A percentile compares a stretch with the other conserved stretches of the same genome.
These are phyloP conservation scores for Cryoendolithus antarcticus DNA, from an alignment of 2,329 filamentous ascomycete genomes.

Conservation along the genomic window DNA sequence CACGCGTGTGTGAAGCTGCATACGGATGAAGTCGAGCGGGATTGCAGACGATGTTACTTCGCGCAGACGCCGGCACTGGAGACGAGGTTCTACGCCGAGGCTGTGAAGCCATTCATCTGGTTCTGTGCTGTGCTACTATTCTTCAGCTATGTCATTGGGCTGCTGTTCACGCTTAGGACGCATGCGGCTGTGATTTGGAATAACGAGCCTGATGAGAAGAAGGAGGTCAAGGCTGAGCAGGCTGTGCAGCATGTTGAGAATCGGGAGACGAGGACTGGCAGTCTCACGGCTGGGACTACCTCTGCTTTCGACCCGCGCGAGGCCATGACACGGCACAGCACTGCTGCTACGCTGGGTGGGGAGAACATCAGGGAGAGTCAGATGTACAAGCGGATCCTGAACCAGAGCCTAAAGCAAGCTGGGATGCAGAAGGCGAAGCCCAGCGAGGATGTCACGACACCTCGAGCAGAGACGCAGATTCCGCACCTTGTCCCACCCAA, in stretches of 20 bases:
- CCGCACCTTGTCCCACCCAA: slow-evolving; percentile 63
- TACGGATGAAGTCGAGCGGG: slow-evolving; percentile 38
- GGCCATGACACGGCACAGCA: slow-evolving; percentile 7
- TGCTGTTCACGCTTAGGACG: slow-evolving; percentile 90
- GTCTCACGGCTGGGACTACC: slow-evolving; percentile 1
- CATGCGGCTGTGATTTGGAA: slow-evolving; percentile 98
- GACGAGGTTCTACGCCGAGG: slow-evolving; percentile 80
- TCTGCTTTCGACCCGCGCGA: slow-evolving; percentile 8
- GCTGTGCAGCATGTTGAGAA: slow-evolving; percentile 14
- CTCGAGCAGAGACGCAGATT: slow-evolving; percentile 29
- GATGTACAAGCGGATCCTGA: slow-evolving; percentile 84
- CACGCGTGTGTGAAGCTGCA: slow-evolving; percentile 47
- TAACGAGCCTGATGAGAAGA: slow-evolving; percentile 50
- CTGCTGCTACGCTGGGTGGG: slow-evolving; percentile 1
- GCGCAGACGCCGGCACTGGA: slow-evolving; percentile 72
- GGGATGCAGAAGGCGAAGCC: slow-evolving; percentile 42
- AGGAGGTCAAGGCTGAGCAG: slow-evolving; percentile 27
- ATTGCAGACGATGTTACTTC: slow-evolving; percentile 91
- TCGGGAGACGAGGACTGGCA: slow-evolving; percentile 3
- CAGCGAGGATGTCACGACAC: slow-evolving; percentile 5
- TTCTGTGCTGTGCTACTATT: slow-evolving; percentile 76
- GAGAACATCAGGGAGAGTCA: slow-evolving; percentile 71
- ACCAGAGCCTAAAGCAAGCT: slow-evolving; percentile 76
- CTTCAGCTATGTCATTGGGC: slow-evolving; percentile 80
- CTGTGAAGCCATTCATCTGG: slow-evolving; percentile 88